A percentile compares a stretch with the other conserved stretches of the same genome.
Evolutionary conservation across 805 yeast genomes (phyloP).

Genomic region (Teunomyces cretensis): DNA sequence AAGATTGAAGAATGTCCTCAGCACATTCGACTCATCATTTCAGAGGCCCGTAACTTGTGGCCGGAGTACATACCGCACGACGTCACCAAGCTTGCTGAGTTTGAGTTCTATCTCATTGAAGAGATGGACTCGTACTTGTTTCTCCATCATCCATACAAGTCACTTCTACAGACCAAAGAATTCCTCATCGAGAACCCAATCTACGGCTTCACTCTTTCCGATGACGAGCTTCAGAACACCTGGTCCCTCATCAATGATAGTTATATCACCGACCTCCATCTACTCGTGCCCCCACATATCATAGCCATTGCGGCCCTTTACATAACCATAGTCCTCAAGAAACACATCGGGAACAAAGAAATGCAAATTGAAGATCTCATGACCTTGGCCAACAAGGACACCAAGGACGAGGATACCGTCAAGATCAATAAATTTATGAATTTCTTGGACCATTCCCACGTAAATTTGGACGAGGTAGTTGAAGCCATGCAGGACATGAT

Average conservation of each 20-base stretch:
- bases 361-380: constrained; percentile 42
- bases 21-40: constrained; percentile 78
- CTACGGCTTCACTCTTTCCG: constrained; percentile 40
- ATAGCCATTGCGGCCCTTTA: constrained; percentile 82
- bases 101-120: constrained; percentile 90
- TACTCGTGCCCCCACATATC: constrained; percentile 86
- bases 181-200: constrained; percentile 33
- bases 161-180: constrained; percentile 54
- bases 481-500: constrained; percentile 85
- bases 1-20: constrained; percentile 95
- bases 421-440: constrained; percentile 57
- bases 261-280: constrained; percentile 81
- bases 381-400: constrained; percentile 24
- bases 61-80: constrained; percentile 94
- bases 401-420: constrained; percentile 35
- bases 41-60: constrained; percentile 89
- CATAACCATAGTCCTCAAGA: constrained; percentile 63
- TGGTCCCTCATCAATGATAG: constrained; percentile 93
- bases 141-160: constrained; percentile 74
- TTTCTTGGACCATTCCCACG: constrained; percentile 72
- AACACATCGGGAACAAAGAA: constrained; percentile 19
- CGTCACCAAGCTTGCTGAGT: constrained; percentile 87
- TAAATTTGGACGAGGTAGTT: constrained; percentile 73
- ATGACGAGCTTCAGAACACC: constrained; percentile 75
- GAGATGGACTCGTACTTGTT: constrained; percentile 73